Conservation (phyloP, 164 flowering plant genomes). For the Magnolia kwangsiensis region DNA sequence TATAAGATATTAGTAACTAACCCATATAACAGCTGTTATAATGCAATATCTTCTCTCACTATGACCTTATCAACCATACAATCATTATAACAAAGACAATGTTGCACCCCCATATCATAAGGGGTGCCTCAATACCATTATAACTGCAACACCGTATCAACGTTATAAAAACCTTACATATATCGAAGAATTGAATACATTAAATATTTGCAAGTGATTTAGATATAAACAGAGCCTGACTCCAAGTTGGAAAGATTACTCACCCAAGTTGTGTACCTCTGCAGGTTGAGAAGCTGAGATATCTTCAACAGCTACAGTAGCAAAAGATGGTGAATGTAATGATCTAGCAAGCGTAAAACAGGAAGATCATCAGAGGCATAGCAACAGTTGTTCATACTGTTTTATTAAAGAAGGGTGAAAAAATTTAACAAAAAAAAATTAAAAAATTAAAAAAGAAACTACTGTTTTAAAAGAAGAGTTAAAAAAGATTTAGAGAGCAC, state of each 20-base stretch:
- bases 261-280: constrained; percentile 87
- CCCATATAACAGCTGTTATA: too few relatives aligned
- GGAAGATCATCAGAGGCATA: neutral
- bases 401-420: too few relatives aligned
- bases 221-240: neutral
- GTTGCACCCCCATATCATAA: too few relatives aligned
- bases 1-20: too few relatives aligned
- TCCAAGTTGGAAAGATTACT: constrained; percentile 5
- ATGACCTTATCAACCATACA: too few relatives aligned
- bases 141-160: neutral
- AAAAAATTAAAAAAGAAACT: too few relatives aligned
- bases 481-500: neutral
- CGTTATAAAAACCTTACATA: neutral
- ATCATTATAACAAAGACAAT: too few relatives aligned
- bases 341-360: constrained; percentile 36
- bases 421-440: too few relatives aligned
- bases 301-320: constrained; percentile 66
- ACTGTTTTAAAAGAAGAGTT: neutral
- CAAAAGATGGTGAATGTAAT: constrained; percentile 53
- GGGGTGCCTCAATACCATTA: too few relatives aligned
- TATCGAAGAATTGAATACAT: neutral
- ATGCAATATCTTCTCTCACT: too few relatives aligned
- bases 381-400: too few relatives aligned
- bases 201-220: neutral
- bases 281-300: constrained; percentile 83